Percentiles rank a stretch among this genome's conserved stretches.
Conservation (phyloP, 164 flowering plant genomes). For the Vitis riparia region DNA sequence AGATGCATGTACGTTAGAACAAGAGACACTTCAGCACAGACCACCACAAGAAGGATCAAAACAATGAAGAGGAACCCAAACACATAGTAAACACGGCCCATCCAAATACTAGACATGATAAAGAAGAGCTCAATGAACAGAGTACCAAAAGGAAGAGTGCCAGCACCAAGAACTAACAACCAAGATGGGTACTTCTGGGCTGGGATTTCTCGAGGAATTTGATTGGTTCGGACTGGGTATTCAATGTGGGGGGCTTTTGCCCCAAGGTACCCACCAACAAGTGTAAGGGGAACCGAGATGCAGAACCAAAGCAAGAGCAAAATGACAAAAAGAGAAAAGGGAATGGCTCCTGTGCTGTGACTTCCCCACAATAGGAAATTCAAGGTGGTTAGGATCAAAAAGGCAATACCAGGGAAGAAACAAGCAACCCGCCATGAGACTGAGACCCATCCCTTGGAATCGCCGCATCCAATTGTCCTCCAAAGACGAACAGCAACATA, state of each 20-base stretch:
- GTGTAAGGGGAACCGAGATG: conserved; percentile 79
- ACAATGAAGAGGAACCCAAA: conserved; percentile 79
- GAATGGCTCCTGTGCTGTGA: conserved; percentile 88
- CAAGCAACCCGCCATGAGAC: conserved; percentile 73
- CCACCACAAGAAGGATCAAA: conserved; percentile 70
- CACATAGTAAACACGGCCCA: conserved; percentile 90
- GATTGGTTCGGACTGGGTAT: conserved; percentile 81
- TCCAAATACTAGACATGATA: conserved; percentile 89
- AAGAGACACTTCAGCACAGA: conserved; percentile 89
- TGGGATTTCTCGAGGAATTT: conserved; percentile 87
- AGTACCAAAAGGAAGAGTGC: conserved; percentile 91
- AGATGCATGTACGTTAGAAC: conserved; percentile 90
- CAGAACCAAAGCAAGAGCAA: conserved; percentile 82
- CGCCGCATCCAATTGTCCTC: conserved; percentile 68
- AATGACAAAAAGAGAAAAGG: conserved; percentile 61
- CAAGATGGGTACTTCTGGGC: conserved; percentile 84
- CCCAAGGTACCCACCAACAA: conserved; percentile 75
- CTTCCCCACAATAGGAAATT: conserved; percentile 84
- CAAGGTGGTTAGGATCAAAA: conserved; percentile 56
- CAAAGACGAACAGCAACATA: conserved; percentile 83
- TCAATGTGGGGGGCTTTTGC: conserved; percentile 80
- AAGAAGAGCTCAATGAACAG: conserved; percentile 91
- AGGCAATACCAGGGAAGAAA: conserved; percentile 84
- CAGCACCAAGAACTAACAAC: conserved; percentile 86
- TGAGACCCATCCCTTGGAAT: conserved; percentile 64